Evolutionary conservation across 1,284 basidiomycete species (phyloP), one percentile per base, ranked within the genome.

Genomic region (Marasmius fiardii): DNA sequence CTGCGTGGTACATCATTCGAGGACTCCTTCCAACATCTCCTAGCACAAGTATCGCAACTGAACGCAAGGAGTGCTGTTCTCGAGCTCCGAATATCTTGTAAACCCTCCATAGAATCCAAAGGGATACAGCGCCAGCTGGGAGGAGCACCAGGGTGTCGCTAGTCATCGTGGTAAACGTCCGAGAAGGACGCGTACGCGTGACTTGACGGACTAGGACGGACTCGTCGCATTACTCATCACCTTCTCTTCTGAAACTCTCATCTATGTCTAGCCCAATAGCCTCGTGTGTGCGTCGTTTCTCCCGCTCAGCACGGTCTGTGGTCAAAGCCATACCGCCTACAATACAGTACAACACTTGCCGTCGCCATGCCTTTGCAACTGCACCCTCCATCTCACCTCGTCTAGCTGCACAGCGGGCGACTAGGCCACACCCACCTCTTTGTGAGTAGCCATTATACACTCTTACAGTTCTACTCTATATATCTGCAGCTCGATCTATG

Each of bases 1-100:
- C 84, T 0, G 95, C 92, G 66, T 99, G 97, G 70, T 98, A 97
- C 91, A 98, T 97, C 93, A 98, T 98, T 37, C 97, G 81, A 8
- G 97, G 97, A 67, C 92, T 95, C 49, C 96, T 81, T 0, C 95
- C 97, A 50, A 99, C 86, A 72, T 99, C 97, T 6, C 97, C 97
- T 8, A 99, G 79, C 1, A 99, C 97, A 26, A 99, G 76, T 48
- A 99, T 86, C 0, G 88, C 91, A 11, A 93, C 91, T 1, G 90
- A 83, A 20, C 86, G 85, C 31, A 79, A 69, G 24, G 74, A 74
- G 35, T 80, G 80, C 20, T 71, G 65, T 50, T 70, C 64, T 49
- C 70, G 67, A n/a, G 71, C 73, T 34, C 53, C 47, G 21, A 61
- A 33, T 31, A 57, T 45, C 51, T 65, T 70, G 53, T 72, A 60